Evolutionary conservation across 768 basidiomycete genomes (phyloP).

Genomic region (Clavaria fumosa): DNA sequence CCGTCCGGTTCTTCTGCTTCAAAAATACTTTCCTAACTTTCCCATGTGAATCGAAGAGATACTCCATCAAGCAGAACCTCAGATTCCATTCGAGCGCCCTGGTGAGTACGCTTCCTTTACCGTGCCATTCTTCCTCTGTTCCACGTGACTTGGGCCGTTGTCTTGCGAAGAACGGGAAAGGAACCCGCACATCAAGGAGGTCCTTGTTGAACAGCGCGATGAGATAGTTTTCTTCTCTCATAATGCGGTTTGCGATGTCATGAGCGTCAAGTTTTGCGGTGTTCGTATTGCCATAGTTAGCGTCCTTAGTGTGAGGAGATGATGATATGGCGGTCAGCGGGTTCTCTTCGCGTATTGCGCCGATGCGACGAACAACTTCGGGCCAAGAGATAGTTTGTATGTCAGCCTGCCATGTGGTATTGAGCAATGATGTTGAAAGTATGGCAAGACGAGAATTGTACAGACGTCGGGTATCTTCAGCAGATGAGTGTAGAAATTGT

Average conservation of each 20-base stretch:
- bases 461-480: slow-evolving; percentile 87
- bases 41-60: slow-evolving; percentile 83
- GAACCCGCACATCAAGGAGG: slow-evolving; percentile 73
- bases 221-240: slow-evolving; percentile 97
- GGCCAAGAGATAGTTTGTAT: slow-evolving; percentile 98
- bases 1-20: slow-evolving; percentile 64
- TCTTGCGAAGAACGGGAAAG: slow-evolving; percentile 48
- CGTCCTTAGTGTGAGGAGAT: slow-evolving; percentile 24
- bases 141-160: slow-evolving; percentile 24
- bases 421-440: slow-evolving; percentile 7
- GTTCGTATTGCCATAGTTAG: slow-evolving; percentile 38
- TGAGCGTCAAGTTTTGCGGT: slow-evolving; percentile 91
- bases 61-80: slow-evolving; percentile 88
- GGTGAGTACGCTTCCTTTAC: slow-evolving; percentile 70
- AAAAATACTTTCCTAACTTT: slow-evolving; percentile 84
- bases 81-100: slow-evolving; percentile 95
- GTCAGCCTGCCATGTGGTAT: slow-evolving; percentile 47
- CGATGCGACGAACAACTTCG: slow-evolving; percentile 82
- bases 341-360: slow-evolving; percentile 81
- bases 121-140: slow-evolving; percentile 25
- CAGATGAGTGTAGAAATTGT: slow-evolving; percentile 88
- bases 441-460: slow-evolving; percentile 5
- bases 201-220: slow-evolving; percentile 98
- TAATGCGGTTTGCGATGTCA: slow-evolving; percentile 93
- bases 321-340: slow-evolving; percentile 81